Base-by-base conservation (phyloP, 129 eudicot species). In the Saposhnikovia divaricata region DNA sequence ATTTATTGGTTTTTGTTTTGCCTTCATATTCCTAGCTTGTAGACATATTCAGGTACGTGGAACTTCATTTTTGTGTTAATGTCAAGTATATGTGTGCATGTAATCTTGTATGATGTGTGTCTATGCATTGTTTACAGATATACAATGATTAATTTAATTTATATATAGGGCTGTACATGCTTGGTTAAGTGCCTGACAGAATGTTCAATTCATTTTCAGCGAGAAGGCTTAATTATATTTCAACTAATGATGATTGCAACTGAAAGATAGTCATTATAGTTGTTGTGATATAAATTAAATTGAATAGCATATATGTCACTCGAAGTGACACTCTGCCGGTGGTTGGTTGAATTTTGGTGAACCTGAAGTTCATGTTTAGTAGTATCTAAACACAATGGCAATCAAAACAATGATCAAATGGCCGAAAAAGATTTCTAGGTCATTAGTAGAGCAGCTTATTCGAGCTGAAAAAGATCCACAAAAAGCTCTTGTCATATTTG, bases 401-500 rank as follows among this genome's bases (percentile, higher is more conserved):
- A 87, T 85, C 70, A 92, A 83, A 83, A 50, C 57, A 55, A 74
- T 80, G 31, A 84, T 89, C 73, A 88, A 86, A 84, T 93, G 98
- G 97, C 95, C 97, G 3, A 93, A 90, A 80, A 84, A 89, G 78
- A 85, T 93, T 55, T 88, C 96, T 0, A 75, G 92, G 50, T 61
- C 92, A 72, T 84, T 89, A 76, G 98, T 91, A 75, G 87, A 84
- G 80, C 89, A 89, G 78, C 84, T 90, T 72, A 86, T 90, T 37
- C 82, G 83, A 77, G 81, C 98, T 0, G 97, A 93, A 80, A 88
- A 83, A 44, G 87, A 91, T 73, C 74, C 89, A 55, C 83, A 87
- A 10, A 93, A 91, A 82, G 97, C 97, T 25, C 80, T 91, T 66
- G 79, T 85, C 28, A 75, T 93, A 19, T 93, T 93, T 78, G 98